phyloP scores from a whole-genome alignment of 2,329 filamentous ascomycete genomes.

The Diaporthe caulivora region DNA sequence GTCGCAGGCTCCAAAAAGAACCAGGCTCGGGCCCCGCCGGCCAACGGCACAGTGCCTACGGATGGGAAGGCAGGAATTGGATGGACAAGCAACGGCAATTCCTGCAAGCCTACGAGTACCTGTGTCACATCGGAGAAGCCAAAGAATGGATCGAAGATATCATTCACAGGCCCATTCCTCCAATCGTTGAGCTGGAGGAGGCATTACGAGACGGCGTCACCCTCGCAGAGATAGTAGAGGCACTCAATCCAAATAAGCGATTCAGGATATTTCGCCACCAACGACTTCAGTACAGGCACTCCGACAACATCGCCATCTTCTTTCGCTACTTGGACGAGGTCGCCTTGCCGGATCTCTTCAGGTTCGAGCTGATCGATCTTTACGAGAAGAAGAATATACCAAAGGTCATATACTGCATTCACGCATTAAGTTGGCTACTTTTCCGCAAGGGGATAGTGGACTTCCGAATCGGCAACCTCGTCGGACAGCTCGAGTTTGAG shows the following conservation, averaged over 20 bases:
- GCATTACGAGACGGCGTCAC: conserved; percentile 93
- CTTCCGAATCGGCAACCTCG: conserved; percentile 95
- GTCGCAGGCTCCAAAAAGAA: conserved; percentile 83
- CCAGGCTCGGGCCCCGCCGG: conserved; percentile 60
- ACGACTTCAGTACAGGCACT: conserved; percentile 92
- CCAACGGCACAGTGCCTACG: conserved; percentile 65
- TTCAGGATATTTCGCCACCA: conserved; percentile 87
- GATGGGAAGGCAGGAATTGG: conserved; percentile 90
- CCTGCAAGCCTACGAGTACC: conserved; percentile 95
- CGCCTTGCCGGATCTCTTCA: conserved; percentile 92
- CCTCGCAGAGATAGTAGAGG: conserved; percentile 91
- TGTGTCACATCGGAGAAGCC: conserved; percentile 98
- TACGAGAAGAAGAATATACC: conserved; percentile 99
- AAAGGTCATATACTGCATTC: conserved; percentile 99
- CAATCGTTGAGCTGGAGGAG: conserved; percentile 94
- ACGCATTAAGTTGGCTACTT: conserved; percentile 96
- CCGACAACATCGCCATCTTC: conserved; percentile 97
- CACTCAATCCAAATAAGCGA: conserved; percentile 81
- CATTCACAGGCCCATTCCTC: conserved; percentile 85
- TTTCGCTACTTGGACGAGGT: conserved; percentile 94
- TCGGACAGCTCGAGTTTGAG: conserved; percentile 96
- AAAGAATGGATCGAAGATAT: conserved; percentile 99
- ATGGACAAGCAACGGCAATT: conserved; percentile 99
- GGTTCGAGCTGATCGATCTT: conserved; percentile 95
- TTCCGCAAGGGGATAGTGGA: conserved; percentile 95